Base-by-base conservation (phyloP, 2,329 filamentous ascomycete genomes). In the Mycosphaerella arachidis region DNA sequence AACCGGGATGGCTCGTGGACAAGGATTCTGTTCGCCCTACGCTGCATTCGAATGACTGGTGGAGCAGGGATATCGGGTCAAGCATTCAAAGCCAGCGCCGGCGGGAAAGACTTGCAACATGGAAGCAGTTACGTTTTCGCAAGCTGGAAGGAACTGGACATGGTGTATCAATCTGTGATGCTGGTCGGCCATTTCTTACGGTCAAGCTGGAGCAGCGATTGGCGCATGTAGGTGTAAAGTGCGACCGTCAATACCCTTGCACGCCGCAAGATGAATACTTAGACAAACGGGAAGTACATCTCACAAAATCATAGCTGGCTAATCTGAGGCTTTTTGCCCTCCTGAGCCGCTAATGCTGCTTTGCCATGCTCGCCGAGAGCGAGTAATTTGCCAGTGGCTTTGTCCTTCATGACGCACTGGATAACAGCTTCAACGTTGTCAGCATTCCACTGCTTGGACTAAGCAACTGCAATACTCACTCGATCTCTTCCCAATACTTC, bases 401-500 rank as follows among this genome's bases (percentile, higher is more conserved):
- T 64, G 27, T 62, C 60, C 16, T 53, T 55, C 40, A 64, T 55
- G 12, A 62, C 48, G 37, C 62, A 64, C 33, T 64, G 62, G 1
- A 60, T 58, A 9, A 58, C 58, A 45, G 54, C 62, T 63, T 29
- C 3, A 24, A 30, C 10, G 20, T 7, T 6, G 29, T 48, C 27
- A 48, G 48, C n/a, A 12, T 45, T 24, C n/a, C 12, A 40, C 24
- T 20, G 18, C 51, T 16, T 31, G 16, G 54, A 16, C 40, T 18
- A 12, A 53, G 13, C 64, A 73, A 48, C n/a, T 6, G 2, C 12
- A 48, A 10, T 70, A 68, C 20, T 73, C 63, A 12, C 72, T 75
- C 62, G 76, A 64, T 27, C 70, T 68, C 67, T 74, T 76, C 8
- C 77, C 77, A 46, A 76, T 63, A 70, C 76, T 73, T 51, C 78